These are phyloP conservation scores for Kappamyces sp. DNA, from an alignment of 192 early-diverging fungal genomes.

Conservation along the genomic window DNA sequence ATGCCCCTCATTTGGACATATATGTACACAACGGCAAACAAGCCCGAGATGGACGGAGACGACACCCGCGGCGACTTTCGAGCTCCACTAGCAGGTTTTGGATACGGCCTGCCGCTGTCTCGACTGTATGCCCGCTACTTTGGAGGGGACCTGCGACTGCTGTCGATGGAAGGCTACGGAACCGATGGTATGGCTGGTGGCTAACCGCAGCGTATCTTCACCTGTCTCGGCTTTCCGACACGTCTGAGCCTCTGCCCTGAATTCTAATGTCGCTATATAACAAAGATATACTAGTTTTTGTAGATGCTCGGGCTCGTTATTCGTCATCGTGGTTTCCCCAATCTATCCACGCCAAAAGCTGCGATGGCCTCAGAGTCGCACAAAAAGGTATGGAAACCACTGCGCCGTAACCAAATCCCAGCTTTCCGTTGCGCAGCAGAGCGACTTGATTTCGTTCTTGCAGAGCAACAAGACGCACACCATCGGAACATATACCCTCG, in stretches of 20 bases:
- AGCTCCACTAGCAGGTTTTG: slow-evolving; percentile 58
- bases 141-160: slow-evolving; percentile 89
- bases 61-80: slow-evolving; percentile 31
- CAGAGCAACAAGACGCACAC: slow-evolving; percentile 14
- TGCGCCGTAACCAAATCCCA: not conserved
- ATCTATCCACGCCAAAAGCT: not conserved
- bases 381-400: slow-evolving; percentile 12
- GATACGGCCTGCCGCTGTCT: slow-evolving; percentile 91
- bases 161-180: slow-evolving; percentile 89
- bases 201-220: slow-evolving; percentile 94
- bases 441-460: slow-evolving; percentile 29
- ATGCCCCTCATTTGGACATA: slow-evolving; percentile 93
- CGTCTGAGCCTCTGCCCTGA: slow-evolving; percentile 66
- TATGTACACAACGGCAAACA: slow-evolving; percentile 62
- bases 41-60: slow-evolving; percentile 32
- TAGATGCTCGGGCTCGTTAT: not conserved
- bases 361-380: slow-evolving; percentile 4
- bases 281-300: not conserved
- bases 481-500: slow-evolving; percentile 38
- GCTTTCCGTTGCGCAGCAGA: slow-evolving; percentile 13
- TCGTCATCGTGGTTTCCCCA: slow-evolving; percentile 2
- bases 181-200: too few relatives aligned
- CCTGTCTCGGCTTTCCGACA: slow-evolving; percentile 79
- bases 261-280: not conserved
- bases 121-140: slow-evolving; percentile 91